Evolutionary conservation across 140 eudicot genomes (phyloP).

Genomic region (Oenanthe javanica): DNA sequence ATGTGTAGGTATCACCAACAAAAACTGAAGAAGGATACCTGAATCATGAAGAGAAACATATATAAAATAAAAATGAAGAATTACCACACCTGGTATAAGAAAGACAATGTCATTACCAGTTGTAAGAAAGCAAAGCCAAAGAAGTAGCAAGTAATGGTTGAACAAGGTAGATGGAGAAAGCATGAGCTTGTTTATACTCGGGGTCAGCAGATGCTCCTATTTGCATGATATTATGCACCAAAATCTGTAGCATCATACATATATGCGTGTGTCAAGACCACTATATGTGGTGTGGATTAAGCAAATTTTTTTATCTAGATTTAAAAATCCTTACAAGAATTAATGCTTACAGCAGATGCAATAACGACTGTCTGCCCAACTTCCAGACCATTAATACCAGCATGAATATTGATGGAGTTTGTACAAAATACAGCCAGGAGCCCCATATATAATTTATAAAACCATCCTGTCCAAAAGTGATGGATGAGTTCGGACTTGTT

Average conservation of each 20-base stretch:
- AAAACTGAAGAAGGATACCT: constrained; percentile 99
- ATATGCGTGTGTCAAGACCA: too few relatives aligned
- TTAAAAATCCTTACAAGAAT: constrained; percentile 2
- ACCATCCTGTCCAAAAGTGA: constrained; percentile 52
- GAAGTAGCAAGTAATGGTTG: constrained; percentile 97
- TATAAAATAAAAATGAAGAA: not conserved
- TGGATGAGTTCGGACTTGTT: not conserved
- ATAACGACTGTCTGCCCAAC: constrained; percentile 98
- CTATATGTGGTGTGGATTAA: not conserved
- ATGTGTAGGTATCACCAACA: constrained; percentile 97
- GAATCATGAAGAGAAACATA: constrained; percentile 12
- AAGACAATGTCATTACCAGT: constrained; percentile 48
- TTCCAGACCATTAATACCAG: constrained; percentile 97
- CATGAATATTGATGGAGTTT: constrained; percentile 92
- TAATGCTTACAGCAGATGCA: constrained; percentile 78
- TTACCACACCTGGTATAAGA: not conserved
- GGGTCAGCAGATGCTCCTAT: constrained; percentile 72
- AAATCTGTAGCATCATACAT: constrained; percentile 41
- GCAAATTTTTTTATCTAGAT: not conserved
- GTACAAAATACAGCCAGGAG: constrained; percentile 97
- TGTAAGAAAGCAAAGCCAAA: constrained; percentile 82
- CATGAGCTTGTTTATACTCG: constrained; percentile 91
- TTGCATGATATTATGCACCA: constrained; percentile 92
- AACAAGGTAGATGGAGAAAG: constrained; percentile 84
- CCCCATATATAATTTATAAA: constrained; percentile 88